These are phyloP conservation scores for Ogataea trehalophila DNA, from an alignment of 805 yeast species.

Conservation along the genomic window DNA sequence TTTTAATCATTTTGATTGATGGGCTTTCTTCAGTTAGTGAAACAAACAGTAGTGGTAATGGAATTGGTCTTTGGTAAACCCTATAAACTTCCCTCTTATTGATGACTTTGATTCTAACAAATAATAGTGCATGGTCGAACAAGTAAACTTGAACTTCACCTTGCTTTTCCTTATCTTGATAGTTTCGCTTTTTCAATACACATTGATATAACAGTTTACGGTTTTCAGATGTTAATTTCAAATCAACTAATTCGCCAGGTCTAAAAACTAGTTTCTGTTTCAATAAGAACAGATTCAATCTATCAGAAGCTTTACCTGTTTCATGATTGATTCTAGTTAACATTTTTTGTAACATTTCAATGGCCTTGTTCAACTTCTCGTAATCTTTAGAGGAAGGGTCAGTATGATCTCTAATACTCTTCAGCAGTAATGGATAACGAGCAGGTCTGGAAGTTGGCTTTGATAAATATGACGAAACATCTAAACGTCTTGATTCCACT, in stretches of 20 bases:
- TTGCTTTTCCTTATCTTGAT: slow-evolving; percentile 62
- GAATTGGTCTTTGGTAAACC: slow-evolving; percentile 86
- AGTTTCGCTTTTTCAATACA: slow-evolving; percentile 63
- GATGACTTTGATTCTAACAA: slow-evolving; percentile 79
- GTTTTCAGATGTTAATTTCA: slow-evolving; percentile 77
- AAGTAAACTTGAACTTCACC: slow-evolving; percentile 83
- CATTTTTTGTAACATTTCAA: slow-evolving; percentile 68
- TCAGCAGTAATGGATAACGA: slow-evolving; percentile 79
- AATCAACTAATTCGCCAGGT: slow-evolving; percentile 79
- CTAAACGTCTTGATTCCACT: slow-evolving; percentile 83
- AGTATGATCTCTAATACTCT: slow-evolving; percentile 79
- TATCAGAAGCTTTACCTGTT: slow-evolving; percentile 89
- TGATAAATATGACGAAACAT: slow-evolving; percentile 86
- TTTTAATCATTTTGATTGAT: slow-evolving; percentile 42
- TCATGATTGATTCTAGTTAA: slow-evolving; percentile 78
- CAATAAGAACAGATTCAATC: slow-evolving; percentile 82
- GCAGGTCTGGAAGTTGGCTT: slow-evolving; percentile 97
- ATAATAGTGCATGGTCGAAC: slow-evolving; percentile 81
- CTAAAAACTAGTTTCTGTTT: slow-evolving; percentile 79
- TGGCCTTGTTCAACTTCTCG: slow-evolving; percentile 63
- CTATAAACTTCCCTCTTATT: slow-evolving; percentile 88
- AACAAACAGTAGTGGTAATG: slow-evolving; percentile 67
- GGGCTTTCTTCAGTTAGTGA: slow-evolving; percentile 80
- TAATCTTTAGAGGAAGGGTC: slow-evolving; percentile 70
- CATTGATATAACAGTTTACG: slow-evolving; percentile 78